A percentile compares a stretch with the other conserved stretches of the same genome.
Conservation (phyloP, 1,284 basidiomycete species). For the Ganoderma leucocontextum region DNA sequence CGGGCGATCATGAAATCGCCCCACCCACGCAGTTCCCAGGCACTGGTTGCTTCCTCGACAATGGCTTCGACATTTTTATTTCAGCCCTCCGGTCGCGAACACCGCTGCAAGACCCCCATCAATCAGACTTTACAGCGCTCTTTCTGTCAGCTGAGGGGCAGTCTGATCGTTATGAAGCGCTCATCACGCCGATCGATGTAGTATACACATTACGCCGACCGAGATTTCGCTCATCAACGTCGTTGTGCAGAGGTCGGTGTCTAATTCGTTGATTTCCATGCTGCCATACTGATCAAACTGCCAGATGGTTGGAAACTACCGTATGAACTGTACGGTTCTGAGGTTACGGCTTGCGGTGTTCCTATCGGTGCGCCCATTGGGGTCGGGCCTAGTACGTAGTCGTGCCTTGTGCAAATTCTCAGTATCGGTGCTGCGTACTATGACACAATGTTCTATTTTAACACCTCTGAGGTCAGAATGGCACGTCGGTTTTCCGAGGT, state of each 20-base stretch:
- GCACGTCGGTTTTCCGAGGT: no score
- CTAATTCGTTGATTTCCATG: no score
- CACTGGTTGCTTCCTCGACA: background rate
- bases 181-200: background rate
- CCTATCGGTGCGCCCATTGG: no score
- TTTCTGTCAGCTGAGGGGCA: background rate
- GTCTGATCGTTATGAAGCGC: background rate
- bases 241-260: background rate
- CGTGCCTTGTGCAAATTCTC: no score
- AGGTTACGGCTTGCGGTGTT: no score
- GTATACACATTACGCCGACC: background rate
- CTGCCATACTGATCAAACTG: no score
- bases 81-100: background rate
- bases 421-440: no score
- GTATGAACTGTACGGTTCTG: no score
- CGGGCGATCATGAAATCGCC: background rate
- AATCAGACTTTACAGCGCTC: background rate
- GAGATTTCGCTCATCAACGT: background rate
- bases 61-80: background rate
- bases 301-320: no score
- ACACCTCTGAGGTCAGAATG: no score
- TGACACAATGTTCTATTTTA: no score
- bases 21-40: background rate
- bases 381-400: no score
- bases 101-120: background rate